Conservation (phyloP, 257 asterid genomes). For the Cinchona pubescens region DNA sequence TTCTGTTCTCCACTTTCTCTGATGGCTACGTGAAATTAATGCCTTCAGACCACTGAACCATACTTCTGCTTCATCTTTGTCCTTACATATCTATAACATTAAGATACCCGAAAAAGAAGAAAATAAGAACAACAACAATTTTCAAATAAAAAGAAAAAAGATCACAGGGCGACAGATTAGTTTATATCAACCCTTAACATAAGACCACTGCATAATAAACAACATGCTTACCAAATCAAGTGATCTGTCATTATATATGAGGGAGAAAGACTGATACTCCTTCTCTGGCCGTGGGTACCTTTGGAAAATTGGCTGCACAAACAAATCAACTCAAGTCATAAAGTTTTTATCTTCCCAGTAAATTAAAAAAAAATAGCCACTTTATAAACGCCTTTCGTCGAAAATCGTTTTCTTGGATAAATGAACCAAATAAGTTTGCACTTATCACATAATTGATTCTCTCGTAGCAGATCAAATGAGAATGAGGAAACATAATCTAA, state of each 20-base stretch:
- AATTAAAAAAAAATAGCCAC: background rate
- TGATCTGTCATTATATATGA: conserved; percentile 83
- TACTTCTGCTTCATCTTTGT: conserved; percentile 97
- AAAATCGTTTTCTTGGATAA: background rate
- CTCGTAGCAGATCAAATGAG: background rate
- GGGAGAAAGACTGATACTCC: conserved; percentile 94
- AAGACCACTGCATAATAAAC: conserved; percentile 12
- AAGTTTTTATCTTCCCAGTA: background rate
- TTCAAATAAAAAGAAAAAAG: background rate
- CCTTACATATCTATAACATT: conserved; percentile 75
- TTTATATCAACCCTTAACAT: background rate
- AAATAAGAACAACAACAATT: conserved; percentile 16
- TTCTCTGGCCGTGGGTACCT: conserved; percentile 94
- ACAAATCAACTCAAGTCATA: conserved; percentile 24
- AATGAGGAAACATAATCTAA: background rate
- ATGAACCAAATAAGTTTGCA: background rate
- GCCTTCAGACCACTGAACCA: conserved; percentile 98
- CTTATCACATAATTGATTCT: background rate
- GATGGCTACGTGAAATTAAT: conserved; percentile 73
- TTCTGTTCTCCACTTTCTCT: conserved; percentile 82
- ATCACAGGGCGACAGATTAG: background rate
- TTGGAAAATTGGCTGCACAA: conserved; percentile 77
- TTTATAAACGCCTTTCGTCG: background rate
- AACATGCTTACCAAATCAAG: conserved; percentile 76
- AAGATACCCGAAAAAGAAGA: conserved; percentile 17